These are phyloP conservation scores for Gyromitra esculenta DNA, from an alignment of 2,329 filamentous ascomycete genomes.

Conservation along the genomic window DNA sequence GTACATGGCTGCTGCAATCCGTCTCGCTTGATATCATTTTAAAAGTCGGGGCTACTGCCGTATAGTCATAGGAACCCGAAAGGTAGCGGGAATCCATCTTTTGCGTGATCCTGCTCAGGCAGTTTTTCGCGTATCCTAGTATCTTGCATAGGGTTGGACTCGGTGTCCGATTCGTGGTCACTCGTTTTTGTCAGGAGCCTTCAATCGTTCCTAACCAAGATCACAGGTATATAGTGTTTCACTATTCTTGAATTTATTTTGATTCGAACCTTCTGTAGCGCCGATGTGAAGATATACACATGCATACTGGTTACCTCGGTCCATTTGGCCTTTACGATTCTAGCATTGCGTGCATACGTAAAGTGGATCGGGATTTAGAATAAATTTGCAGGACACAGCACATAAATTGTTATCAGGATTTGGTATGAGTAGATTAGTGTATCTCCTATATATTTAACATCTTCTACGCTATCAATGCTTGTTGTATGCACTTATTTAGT, in stretches of 20 bases:
- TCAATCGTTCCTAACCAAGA: background rate
- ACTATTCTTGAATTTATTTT: background rate
- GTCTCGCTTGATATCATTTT: conserved; percentile 27
- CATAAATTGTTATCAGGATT: no score
- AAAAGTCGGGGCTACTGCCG: background rate
- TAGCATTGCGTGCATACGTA: no score
- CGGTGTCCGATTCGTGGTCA: conserved; percentile 29
- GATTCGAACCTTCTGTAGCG: background rate
- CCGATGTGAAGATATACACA: background rate
- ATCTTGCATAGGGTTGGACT: conserved; percentile 12
- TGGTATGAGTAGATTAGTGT: no score
- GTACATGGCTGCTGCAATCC: conserved; percentile 6
- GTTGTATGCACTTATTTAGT: no score
- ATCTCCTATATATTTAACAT: no score
- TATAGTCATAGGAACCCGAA: background rate
- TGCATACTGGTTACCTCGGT: background rate
- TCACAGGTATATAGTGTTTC: conserved; percentile 1
- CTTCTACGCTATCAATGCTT: no score
- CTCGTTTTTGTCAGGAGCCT: conserved; percentile 27
- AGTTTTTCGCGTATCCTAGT: conserved; percentile 21
- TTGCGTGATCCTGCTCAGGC: conserved; percentile 12
- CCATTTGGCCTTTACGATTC: background rate
- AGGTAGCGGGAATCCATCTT: conserved; percentile 1
- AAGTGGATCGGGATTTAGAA: no score
- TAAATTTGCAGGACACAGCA: no score